Base-by-base conservation (phyloP, 2,329 filamentous ascomycete genomes). In the Ophiostoma himal-ulmi region DNA sequence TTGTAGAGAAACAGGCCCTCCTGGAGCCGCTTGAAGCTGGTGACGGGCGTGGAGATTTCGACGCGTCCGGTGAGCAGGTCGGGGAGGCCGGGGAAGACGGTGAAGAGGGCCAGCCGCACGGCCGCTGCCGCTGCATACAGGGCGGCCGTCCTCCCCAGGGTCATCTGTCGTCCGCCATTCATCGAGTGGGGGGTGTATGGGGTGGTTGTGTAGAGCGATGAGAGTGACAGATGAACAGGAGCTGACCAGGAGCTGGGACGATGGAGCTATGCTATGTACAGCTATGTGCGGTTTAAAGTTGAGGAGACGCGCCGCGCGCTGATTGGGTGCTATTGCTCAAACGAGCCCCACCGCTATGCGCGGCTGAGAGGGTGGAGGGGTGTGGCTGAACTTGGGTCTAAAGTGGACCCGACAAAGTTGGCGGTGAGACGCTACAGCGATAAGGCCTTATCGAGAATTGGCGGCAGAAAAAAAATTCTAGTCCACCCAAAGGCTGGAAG, bases 21-120 rank as follows among this genome's bases (percentile, higher is more conserved):
- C 84, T 98, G 94, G 70, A 98, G 93, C 87, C 95, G 88, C 83
- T 98, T 98, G 86, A 97, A 99, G 86, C 94, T 97, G 76, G 93
- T 97, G 66, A 98, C 91, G 54, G 95, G 94, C 30, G 95, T 99
- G 64, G 95, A 97, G 77, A 99, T 91, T 83, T 99, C 95, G 76
- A 97, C 95, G 77, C 95, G 91, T 74, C 91, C 91, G 26, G 93
- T 95, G 73, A 99, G 85, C 73, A 97, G 85, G 78, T 93, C 89
- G 69, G 94, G 92, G 57, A 99, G 84, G 52, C 87, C 87, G 73
- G 95, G 94, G 78, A 97, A 97, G 71, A 89, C 84, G 71, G 89
- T 83, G 78, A 93, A 94, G 69, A 98, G 86, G 70, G 92, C 81
- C 72, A 98, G 84, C 75, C 95, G 89, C 75, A 98, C 83, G 73